These are phyloP conservation scores for Globisporangium alternatum DNA, from an alignment of 352 stramenopile species.

Conservation along the genomic window DNA sequence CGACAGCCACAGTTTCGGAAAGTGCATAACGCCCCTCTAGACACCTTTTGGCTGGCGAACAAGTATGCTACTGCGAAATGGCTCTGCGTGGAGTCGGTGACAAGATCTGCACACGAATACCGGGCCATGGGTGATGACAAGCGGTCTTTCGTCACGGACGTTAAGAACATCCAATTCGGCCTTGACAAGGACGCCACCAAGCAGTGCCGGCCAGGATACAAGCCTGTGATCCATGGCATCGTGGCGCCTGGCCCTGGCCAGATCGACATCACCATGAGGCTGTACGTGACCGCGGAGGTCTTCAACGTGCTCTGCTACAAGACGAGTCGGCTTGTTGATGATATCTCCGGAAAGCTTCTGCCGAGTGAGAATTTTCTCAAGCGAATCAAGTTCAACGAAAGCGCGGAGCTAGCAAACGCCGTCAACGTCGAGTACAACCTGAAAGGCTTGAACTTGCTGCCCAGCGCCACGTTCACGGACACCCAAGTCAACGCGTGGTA, in stretches of 20 bases:
- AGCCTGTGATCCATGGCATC: neutral
- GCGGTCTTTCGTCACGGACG: neutral
- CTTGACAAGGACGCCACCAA: neutral
- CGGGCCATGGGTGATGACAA: neutral
- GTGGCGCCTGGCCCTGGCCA: neutral
- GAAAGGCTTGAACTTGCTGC: neutral
- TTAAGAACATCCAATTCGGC: neutral
- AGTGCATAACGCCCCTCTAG: neutral
- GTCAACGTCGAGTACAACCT: neutral
- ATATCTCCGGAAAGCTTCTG: neutral
- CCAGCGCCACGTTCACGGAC: neutral
- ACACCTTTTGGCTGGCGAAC: neutral
- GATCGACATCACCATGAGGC: neutral
- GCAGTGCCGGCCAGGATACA: neutral
- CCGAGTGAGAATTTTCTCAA: neutral
- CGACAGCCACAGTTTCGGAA: neutral
- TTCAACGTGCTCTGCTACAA: conserved; percentile 2
- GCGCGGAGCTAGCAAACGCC: neutral
- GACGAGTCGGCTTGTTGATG: neutral
- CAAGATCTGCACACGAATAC: neutral
- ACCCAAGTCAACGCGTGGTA: neutral
- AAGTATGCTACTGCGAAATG: neutral
- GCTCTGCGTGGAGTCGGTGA: neutral
- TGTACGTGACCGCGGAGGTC: neutral
- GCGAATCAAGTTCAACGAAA: neutral